Conservation (phyloP, 2,329 filamentous ascomycete species). For the Torrubiella hemipterigena region DNA sequence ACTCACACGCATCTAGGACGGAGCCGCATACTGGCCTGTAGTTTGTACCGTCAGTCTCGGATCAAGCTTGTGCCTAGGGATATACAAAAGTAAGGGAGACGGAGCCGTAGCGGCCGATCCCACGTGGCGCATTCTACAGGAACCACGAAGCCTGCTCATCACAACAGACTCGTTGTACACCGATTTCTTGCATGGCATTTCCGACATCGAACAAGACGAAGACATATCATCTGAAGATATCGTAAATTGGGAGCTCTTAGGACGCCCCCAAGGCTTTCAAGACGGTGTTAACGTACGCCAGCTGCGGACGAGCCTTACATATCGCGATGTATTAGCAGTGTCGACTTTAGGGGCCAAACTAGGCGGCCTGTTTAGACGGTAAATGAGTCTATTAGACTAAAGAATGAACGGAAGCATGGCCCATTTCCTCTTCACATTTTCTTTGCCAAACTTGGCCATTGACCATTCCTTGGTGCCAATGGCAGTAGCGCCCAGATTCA, state of each 20-base stretch:
- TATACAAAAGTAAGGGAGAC: conserved; percentile 53
- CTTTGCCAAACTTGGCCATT: conserved; percentile 56
- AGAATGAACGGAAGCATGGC: conserved; percentile 65
- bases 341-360: conserved; percentile 61
- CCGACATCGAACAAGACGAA: conserved; percentile 52
- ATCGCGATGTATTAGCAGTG: conserved; percentile 76
- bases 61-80: conserved; percentile 62
- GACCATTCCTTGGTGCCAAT: conserved; percentile 72
- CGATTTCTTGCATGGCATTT: conserved; percentile 64
- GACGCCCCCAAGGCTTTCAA: conserved; percentile 30
- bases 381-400: conserved; percentile 20
- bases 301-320: conserved; percentile 63
- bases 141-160: conserved; percentile 69
- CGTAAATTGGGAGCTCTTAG: conserved; percentile 60
- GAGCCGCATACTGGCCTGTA: conserved; percentile 71
- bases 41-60: conserved; percentile 88
- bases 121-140: conserved; percentile 58
- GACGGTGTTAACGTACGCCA: conserved; percentile 44
- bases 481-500: conserved; percentile 76
- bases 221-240: conserved; percentile 49
- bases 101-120: conserved; percentile 42
- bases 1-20: conserved; percentile 45
- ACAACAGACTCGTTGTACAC: conserved; percentile 59
- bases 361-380: conserved; percentile 34
- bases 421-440: conserved; percentile 52